These are phyloP conservation scores for Colletotrichum lupini DNA, from an alignment of 2,329 filamentous ascomycete species.

Conservation along the genomic window DNA sequence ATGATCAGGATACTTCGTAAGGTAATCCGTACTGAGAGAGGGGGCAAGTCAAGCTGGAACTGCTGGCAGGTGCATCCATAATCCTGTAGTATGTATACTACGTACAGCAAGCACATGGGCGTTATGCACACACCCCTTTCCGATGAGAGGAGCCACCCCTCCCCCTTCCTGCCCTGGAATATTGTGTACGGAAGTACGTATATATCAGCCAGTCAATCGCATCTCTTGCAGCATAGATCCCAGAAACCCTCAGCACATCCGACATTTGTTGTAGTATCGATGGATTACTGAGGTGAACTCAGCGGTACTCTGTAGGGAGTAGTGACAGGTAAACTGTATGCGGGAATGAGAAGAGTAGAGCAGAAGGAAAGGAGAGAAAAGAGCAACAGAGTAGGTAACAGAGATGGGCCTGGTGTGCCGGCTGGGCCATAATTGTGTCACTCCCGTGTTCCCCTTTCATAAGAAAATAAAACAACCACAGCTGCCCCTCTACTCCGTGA, in stretches of 20 bases:
- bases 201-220: slow-evolving; percentile 23
- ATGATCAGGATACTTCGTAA: neutral
- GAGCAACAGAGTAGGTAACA: no score
- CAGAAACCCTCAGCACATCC: neutral
- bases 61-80: no score
- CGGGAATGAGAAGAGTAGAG: neutral
- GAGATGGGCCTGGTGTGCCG: slow-evolving; percentile 22
- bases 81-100: no score
- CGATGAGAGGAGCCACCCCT: neutral
- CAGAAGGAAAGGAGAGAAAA: neutral
- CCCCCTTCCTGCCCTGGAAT: neutral
- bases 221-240: slow-evolving; percentile 19
- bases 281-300: no score
- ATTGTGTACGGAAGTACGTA: neutral
- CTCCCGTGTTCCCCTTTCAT: slow-evolving; percentile 35
- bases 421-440: slow-evolving; percentile 33
- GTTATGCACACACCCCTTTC: neutral
- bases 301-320: no score
- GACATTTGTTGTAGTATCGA: neutral
- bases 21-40: no score
- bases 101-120: no score
- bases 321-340: no score
- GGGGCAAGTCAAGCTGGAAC: no score
- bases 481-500: slow-evolving; percentile 15
- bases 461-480: slow-evolving; percentile 32